A percentile compares a stretch with the other conserved stretches of the same genome.
phyloP scores from a whole-genome alignment of 257 asterid genomes.

The Coffea canephora region DNA sequence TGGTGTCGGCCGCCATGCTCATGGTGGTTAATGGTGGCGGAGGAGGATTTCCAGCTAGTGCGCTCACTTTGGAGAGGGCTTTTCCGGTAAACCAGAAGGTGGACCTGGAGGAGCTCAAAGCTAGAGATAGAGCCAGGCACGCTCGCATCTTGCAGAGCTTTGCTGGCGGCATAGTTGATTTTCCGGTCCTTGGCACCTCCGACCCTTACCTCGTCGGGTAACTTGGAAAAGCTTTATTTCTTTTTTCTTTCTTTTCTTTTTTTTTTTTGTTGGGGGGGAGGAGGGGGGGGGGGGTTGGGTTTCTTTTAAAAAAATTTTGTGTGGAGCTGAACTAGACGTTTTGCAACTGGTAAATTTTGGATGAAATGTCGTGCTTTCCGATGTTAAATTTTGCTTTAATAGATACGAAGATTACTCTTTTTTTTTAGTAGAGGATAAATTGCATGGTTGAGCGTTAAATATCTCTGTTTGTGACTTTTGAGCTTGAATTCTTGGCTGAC shows the following conservation, averaged over 20 bases:
- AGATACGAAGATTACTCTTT: background rate
- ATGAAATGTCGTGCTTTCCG: background rate
- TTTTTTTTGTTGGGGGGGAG: too few species aligned
- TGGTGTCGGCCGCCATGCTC: conserved; percentile 26
- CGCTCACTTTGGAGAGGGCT: conserved; percentile 60
- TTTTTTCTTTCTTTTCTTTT: background rate
- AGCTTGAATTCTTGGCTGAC: background rate
- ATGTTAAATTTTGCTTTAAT: background rate
- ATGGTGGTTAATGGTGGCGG: conserved; percentile 30
- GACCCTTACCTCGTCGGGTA: conserved; percentile 88
- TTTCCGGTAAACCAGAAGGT: conserved; percentile 50
- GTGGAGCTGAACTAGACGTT: background rate
- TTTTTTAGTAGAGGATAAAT: background rate
- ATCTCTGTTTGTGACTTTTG: background rate
- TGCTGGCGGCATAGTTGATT: conserved; percentile 74
- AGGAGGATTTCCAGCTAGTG: conserved; percentile 30
- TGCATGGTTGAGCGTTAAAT: background rate
- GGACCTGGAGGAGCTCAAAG: conserved; percentile 56
- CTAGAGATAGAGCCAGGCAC: conserved; percentile 82
- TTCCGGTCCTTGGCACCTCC: conserved; percentile 62
- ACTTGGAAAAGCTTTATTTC: conserved; percentile 7
- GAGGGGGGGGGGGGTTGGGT: background rate
- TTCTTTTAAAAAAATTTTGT: background rate
- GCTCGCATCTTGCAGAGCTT: conserved; percentile 63
- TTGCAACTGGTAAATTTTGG: background rate